Evolutionary conservation across 2,329 filamentous ascomycete species (phyloP).

Genomic region (Colletotrichum graminicola): DNA sequence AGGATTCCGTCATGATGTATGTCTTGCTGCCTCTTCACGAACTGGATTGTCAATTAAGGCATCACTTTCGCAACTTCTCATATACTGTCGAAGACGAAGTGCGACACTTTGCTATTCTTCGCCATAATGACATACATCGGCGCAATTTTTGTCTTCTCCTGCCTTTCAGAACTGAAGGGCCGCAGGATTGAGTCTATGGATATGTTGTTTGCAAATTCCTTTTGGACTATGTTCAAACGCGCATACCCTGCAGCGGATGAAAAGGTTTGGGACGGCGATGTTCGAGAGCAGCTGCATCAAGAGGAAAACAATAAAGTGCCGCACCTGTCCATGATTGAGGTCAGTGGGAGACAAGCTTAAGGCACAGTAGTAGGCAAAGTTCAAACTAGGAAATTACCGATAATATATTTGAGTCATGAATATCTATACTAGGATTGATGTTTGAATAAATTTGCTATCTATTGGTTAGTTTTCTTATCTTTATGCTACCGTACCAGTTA

Average conservation of each 20-base stretch:
- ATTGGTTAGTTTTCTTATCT: not conserved
- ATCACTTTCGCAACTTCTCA: conserved; percentile 48
- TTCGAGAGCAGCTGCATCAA: conserved; percentile 12
- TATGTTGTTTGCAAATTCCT: conserved; percentile 55
- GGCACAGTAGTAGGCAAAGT: too few relatives aligned
- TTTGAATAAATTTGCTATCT: not conserved
- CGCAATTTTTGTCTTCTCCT: conserved; percentile 58
- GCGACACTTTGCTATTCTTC: conserved; percentile 42
- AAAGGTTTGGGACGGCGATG: conserved; percentile 31
- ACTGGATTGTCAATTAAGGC: conserved; percentile 51
- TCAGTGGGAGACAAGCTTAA: conserved; percentile 15
- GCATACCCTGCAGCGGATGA: conserved; percentile 64
- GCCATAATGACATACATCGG: conserved; percentile 30
- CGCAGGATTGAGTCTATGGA: conserved; percentile 64
- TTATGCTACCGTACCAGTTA: not conserved
- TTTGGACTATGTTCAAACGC: conserved; percentile 57
- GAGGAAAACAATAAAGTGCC: conserved; percentile 3
- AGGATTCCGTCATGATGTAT: conserved; percentile 48
- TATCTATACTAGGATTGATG: not conserved
- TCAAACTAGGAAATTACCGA: not conserved
- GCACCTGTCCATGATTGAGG: conserved; percentile 29
- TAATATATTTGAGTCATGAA: not conserved
- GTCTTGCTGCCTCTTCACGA: conserved; percentile 45
- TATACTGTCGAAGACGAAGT: conserved; percentile 41
- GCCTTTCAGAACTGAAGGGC: conserved; percentile 64